Percentiles rank a stretch among this genome's conserved stretches.
Evolutionary conservation across 2,329 filamentous ascomycete genomes (phyloP).

Genomic region (Nectriaceae sp.): DNA sequence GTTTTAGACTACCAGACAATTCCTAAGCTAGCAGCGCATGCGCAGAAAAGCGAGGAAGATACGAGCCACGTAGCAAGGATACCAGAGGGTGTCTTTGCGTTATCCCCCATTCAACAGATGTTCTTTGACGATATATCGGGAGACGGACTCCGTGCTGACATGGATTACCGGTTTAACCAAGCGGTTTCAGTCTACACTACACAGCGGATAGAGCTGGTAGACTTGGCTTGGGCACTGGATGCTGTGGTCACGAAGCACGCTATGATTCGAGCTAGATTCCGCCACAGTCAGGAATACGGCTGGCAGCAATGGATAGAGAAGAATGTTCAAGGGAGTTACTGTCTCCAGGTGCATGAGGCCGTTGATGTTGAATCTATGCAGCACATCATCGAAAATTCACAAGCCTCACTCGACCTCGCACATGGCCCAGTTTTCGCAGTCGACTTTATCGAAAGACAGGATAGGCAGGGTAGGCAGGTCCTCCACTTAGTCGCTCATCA

Average conservation of each 20-base stretch:
- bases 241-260: slow-evolving; percentile 7
- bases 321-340: slow-evolving; percentile 17
- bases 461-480: slow-evolving; percentile 1
- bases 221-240: not conserved
- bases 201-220: slow-evolving; percentile 3
- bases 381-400: not conserved
- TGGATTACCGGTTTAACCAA: slow-evolving; percentile 30
- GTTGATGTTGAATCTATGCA: not conserved
- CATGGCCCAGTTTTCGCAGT: slow-evolving; percentile 18
- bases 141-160: not conserved
- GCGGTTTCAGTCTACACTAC: slow-evolving; percentile 36
- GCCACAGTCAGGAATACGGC: not conserved
- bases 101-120: slow-evolving; percentile 43
- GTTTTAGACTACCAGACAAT: slow-evolving; percentile 5
- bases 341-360: slow-evolving; percentile 5
- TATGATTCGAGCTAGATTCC: slow-evolving; percentile 10
- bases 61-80: not conserved
- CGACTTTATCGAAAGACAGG: slow-evolving; percentile 11
- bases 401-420: slow-evolving; percentile 5
- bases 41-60: not conserved
- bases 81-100: slow-evolving; percentile 25
- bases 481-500: slow-evolving; percentile 12
- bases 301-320: slow-evolving; percentile 6
- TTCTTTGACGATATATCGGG: slow-evolving; percentile 28
- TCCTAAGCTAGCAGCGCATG: not conserved